phyloP scores from a whole-genome alignment of 306 rosid genomes.

The Castanea crenata region DNA sequence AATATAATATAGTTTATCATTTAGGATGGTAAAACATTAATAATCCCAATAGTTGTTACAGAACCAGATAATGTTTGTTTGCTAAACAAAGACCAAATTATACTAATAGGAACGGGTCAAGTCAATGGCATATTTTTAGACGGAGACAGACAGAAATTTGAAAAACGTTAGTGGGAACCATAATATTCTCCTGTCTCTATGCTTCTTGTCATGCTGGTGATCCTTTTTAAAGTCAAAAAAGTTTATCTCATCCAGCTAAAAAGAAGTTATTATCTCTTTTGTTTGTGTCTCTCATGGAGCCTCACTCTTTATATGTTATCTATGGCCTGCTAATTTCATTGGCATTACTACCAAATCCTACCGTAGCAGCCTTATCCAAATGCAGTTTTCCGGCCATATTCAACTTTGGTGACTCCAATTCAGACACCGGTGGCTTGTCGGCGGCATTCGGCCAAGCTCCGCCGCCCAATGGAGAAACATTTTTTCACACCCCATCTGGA shows the following conservation, averaged over 20 bases:
- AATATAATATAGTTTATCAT: too few species aligned
- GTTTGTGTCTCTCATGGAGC: conserved; percentile 6
- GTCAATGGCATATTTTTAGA: not conserved
- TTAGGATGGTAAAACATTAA: too few species aligned
- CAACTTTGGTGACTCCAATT: conserved; percentile 65
- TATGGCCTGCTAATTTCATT: conserved; percentile 16
- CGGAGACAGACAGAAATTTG: not conserved
- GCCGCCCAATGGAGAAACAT: conserved; percentile 53
- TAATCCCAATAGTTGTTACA: too few species aligned
- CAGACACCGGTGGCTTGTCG: conserved; percentile 57
- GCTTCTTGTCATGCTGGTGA: too few species aligned
- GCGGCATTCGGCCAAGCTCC: conserved; percentile 63
- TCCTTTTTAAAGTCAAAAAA: too few species aligned
- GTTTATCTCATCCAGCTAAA: too few species aligned
- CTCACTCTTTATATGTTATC: not conserved
- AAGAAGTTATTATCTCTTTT: not conserved
- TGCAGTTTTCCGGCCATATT: conserved; percentile 47
- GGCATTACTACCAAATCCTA: not conserved
- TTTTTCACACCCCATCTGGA: conserved; percentile 58
- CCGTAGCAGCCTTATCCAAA: not conserved
- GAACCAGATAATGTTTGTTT: too few species aligned
- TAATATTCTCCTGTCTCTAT: not conserved
- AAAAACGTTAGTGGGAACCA: not conserved
- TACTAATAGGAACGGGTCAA: not conserved
- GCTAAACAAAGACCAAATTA: too few species aligned